Base-by-base conservation (phyloP, 192 early-diverging fungal genomes). In the Linderina pennispora region DNA sequence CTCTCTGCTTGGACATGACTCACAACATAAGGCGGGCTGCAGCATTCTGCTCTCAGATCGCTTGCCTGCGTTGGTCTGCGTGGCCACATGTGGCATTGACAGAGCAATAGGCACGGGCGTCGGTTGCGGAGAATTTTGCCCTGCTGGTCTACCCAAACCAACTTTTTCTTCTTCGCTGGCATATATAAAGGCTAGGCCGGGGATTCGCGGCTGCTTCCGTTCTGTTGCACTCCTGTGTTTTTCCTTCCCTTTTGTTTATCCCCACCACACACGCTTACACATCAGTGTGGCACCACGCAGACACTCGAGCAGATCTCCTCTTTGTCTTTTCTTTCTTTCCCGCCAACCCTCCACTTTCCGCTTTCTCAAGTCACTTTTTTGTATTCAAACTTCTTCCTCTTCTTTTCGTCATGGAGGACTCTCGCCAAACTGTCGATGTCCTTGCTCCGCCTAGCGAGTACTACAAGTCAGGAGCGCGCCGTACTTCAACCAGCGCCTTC, bases 371-470 rank as follows among this genome's bases (percentile, higher is more conserved):
- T 36, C n/a, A 4, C 35, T 36, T 36, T 16, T 36, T 36, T 36
- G 13, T 36, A 8, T n/a, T 36, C 16, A 16, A 8, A 15, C 4
- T 36, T 36, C 15, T 36, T 16, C 35, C 4, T n/a, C n/a, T n/a
- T n/a, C n/a, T n/a, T n/a, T n/a, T n/a, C n/a, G 22, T 16, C 25
- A 50, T 47, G 57, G 28, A 35, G 6, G 58, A 56, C 19, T 38
- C 56, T 8, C 19, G 26, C 10, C 47, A 28, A 16, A 41, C 31
- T 33, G 14, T 51, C 23, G 65, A 69, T 34, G 46, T 60, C 23
- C 52, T 47, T 16, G 64, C 58, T 16, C 59, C 66, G 1, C 54
- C 66, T 3, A 48, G 47, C 54, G 66, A 70, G 54, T 62, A 62
- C 59, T 62, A 70, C 51, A 44, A 53, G 26, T 38, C 39, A 20